Conservation (phyloP, 345 rosid genomes). For the Citrus hindsii region DNA sequence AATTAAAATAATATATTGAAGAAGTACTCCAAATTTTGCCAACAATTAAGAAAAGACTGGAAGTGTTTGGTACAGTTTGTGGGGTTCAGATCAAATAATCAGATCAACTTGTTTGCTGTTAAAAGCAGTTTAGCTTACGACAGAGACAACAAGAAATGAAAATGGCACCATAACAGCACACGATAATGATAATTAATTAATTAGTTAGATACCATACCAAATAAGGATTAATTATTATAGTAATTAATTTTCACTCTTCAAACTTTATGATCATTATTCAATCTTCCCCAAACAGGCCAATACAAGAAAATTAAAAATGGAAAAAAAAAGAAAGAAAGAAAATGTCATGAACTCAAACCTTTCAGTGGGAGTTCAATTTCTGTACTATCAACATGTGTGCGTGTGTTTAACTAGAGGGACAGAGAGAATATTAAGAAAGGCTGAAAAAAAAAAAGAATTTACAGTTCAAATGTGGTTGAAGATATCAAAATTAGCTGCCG, state of each 20-base stretch:
- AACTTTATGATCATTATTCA: slow-evolving; percentile 22
- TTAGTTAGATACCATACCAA: slow-evolving; percentile 2
- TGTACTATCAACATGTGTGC: slow-evolving; percentile 32
- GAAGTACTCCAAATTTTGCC: background rate
- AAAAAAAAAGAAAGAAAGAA: background rate
- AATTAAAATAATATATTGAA: background rate
- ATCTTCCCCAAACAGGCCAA: slow-evolving; percentile 19
- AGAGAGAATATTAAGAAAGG: background rate
- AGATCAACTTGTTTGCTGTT: background rate
- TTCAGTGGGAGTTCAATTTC: slow-evolving; percentile 21
- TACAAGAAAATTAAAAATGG: background rate
- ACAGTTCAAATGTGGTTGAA: slow-evolving; percentile 48
- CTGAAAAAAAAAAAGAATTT: slow-evolving; percentile 19
- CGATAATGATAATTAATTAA: slow-evolving; percentile 12
- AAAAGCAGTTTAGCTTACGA: slow-evolving; percentile 5
- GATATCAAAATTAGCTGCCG: slow-evolving; percentile 41
- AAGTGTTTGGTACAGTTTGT: background rate
- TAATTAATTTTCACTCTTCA: slow-evolving; percentile 24
- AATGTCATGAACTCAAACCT: slow-evolving; percentile 15
- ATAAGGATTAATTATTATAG: background rate
- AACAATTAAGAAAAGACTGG: background rate
- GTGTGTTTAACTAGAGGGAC: slow-evolving; percentile 11
- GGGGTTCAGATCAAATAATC: background rate
- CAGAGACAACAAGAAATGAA: slow-evolving; percentile 14
- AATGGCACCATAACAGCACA: slow-evolving; percentile 9